Conservation (phyloP, 164 flowering plant species). For the Stephania cephalantha region DNA sequence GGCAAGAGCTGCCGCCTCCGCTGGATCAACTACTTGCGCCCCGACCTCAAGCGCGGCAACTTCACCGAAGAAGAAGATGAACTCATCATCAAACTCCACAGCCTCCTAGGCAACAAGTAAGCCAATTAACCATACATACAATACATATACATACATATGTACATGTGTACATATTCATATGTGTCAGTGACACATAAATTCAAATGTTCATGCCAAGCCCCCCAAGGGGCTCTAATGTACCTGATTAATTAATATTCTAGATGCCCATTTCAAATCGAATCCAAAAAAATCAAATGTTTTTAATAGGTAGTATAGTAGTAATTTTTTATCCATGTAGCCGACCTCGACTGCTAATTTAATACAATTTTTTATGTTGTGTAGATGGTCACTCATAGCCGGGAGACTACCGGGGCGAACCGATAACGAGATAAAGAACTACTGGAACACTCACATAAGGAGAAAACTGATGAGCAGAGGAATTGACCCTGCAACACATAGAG, state of each 20-base stretch:
- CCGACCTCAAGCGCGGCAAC: slow-evolving; percentile 93
- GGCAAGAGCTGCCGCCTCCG: slow-evolving; percentile 94
- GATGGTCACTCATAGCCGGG: slow-evolving; percentile 58
- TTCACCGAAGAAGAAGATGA: slow-evolving; percentile 96
- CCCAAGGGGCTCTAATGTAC: too few relatives aligned
- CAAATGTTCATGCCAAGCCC: too few relatives aligned
- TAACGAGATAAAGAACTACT: slow-evolving; percentile 83
- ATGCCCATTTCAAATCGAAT: too few relatives aligned
- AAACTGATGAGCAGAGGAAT: slow-evolving; percentile 76
- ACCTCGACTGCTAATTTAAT: too few relatives aligned
- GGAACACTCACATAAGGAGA: slow-evolving; percentile 85
- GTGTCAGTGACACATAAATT: too few relatives aligned
- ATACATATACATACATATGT: too few relatives aligned
- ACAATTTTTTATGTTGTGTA: neutral
- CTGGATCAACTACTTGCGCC: slow-evolving; percentile 93
- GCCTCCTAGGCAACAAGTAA: slow-evolving; percentile 97
- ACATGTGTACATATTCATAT: too few relatives aligned
- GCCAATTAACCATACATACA: neutral
- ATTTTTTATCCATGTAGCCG: too few relatives aligned
- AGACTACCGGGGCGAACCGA: slow-evolving; percentile 83
- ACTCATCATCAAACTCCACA: slow-evolving; percentile 86
- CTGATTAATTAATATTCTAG: too few relatives aligned
- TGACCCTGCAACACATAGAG: slow-evolving; percentile 69
- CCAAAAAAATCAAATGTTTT: too few relatives aligned
- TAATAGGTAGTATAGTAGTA: too few relatives aligned